Base-by-base conservation (phyloP, 2,329 filamentous ascomycete genomes). In the Cercospora beticola region DNA sequence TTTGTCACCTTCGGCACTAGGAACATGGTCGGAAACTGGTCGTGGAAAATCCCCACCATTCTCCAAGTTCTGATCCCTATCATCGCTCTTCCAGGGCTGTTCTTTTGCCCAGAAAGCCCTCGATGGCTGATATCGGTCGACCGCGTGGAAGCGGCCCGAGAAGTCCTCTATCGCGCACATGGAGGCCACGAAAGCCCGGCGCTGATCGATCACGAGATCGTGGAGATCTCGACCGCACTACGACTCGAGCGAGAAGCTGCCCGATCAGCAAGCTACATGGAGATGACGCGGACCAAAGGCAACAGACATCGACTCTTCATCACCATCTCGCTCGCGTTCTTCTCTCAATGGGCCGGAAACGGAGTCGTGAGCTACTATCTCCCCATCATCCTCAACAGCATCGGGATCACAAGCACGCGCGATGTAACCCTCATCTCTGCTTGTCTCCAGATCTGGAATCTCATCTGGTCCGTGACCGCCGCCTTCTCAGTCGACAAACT, bases 201-300 rank as follows among this genome's bases (percentile, higher is more conserved):
- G 73, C 86, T 87, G 1, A 89, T 91, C 12, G 86, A 89, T 73
- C 88, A 89, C 76, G 87, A 91, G 77, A 89, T 84, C 76, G 84
- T 84, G 52, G 89, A 91, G 79, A 91, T 91, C 26, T 62, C 63
- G 6, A 64, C 62, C 14, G 64, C 70, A 1, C 54, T 71, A 4
- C 67, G 61, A 12, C 64, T 64, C 6, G 73, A 86, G 0, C 86
- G 89, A 74, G 78, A 85, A 64, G 85, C 89, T 69, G 66, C 57
- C 1, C 83, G 85, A 2, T 85, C 84, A 67, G 71, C 69, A 6
- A 62, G 66, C 14, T 75, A 68, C 57, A 71, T 69, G 68, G 64
- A 65, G 5, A 70, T 68, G 36, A 72, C 73, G 28, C 60, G 56
- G n/a, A 73, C 72, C 0, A 72, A 67, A 3, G 74, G 73, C 23